Percentiles rank a stretch among this genome's conserved stretches.
Conservation (phyloP, 2,329 filamentous ascomycete species). For the Beauveria scarabaeidicola region DNA sequence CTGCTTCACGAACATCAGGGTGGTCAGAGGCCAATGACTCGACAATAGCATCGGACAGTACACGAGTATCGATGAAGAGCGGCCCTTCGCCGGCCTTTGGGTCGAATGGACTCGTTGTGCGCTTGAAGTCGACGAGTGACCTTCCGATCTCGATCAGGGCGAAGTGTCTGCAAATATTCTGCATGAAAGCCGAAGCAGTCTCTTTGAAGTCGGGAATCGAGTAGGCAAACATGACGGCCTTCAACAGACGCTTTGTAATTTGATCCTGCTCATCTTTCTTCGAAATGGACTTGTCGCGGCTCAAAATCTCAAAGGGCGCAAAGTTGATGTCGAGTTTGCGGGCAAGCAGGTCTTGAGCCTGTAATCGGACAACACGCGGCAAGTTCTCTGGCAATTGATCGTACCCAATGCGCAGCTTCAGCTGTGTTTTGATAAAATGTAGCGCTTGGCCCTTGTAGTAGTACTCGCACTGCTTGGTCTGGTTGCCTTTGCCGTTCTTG, state of each 20-base stretch:
- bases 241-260: slow-evolving; percentile 76
- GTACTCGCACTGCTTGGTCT: slow-evolving; percentile 57
- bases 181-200: slow-evolving; percentile 66
- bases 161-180: slow-evolving; percentile 81
- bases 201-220: slow-evolving; percentile 73
- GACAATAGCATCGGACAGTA: slow-evolving; percentile 81
- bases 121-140: slow-evolving; percentile 72
- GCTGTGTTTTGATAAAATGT: slow-evolving; percentile 75
- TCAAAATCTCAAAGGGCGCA: slow-evolving; percentile 63
- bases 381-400: slow-evolving; percentile 88
- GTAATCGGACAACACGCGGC: slow-evolving; percentile 71
- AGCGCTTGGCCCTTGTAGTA: slow-evolving; percentile 94
- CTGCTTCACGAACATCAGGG: slow-evolving; percentile 69
- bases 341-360: slow-evolving; percentile 75
- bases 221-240: slow-evolving; percentile 77
- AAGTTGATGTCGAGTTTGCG: slow-evolving; percentile 64
- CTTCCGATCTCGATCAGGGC: slow-evolving; percentile 82
- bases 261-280: slow-evolving; percentile 83
- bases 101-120: slow-evolving; percentile 70
- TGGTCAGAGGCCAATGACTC: slow-evolving; percentile 86
- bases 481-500: slow-evolving; percentile 46
- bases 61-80: slow-evolving; percentile 74
- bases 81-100: slow-evolving; percentile 80
- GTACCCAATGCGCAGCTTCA: slow-evolving; percentile 82
- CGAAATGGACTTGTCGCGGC: slow-evolving; percentile 71